Evolutionary conservation across 164 flowering plant species (phyloP).

Genomic region (Tinospora cordifolia): DNA sequence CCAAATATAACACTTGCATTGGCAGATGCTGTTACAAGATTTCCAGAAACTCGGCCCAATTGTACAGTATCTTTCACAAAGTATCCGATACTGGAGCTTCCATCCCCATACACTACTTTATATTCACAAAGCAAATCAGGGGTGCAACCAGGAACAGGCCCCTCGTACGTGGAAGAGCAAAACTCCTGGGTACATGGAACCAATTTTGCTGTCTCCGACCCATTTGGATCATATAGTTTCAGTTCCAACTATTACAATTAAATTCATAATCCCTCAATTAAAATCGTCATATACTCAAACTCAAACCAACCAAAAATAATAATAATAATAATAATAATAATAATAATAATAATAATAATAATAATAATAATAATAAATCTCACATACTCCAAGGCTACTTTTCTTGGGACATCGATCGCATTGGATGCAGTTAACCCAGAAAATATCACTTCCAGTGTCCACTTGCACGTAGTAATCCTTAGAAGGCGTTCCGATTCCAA

Average conservation of each 20-base stretch:
- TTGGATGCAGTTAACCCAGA: constrained; percentile 87
- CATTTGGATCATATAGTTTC: constrained; percentile 51
- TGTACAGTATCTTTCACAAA: constrained; percentile 59
- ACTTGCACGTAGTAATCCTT: constrained; percentile 78
- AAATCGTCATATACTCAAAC: neutral
- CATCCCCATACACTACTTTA: constrained; percentile 79
- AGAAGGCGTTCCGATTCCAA: constrained; percentile 79
- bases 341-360: too few species aligned
- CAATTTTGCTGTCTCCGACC: constrained; percentile 46
- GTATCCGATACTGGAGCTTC: constrained; percentile 79
- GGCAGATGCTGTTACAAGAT: constrained; percentile 37
- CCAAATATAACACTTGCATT: constrained; percentile 72
- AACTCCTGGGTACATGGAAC: constrained; percentile 60
- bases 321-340: too few species aligned
- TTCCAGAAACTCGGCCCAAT: constrained; percentile 49
- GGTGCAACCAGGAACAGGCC: constrained; percentile 36
- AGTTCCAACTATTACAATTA: constrained; percentile 50
- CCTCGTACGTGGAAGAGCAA: constrained; percentile 27
- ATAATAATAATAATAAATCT: neutral
- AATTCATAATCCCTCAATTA: neutral
- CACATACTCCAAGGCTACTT: constrained; percentile 70
- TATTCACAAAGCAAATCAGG: constrained; percentile 45
- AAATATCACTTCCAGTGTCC: constrained; percentile 84
- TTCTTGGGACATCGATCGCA: constrained; percentile 66
- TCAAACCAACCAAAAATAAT: neutral